These are phyloP conservation scores for Helichrysum umbraculigerum DNA, from an alignment of 129 eudicot genomes.

Conservation along the genomic window DNA sequence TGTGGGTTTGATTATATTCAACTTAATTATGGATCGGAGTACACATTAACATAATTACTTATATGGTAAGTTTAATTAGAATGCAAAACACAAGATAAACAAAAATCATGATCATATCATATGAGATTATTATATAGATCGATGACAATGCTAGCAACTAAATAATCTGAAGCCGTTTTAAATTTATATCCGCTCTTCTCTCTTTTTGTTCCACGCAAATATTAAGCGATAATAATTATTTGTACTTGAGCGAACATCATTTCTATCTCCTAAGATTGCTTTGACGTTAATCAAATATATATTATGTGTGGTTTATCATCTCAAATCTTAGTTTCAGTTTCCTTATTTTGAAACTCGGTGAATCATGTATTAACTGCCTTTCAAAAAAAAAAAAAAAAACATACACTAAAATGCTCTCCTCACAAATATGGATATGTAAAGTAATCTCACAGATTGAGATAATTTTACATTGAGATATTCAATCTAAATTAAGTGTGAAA, in stretches of 20 bases:
- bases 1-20: slow-evolving; percentile 25
- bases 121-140: background rate
- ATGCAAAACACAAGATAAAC: background rate
- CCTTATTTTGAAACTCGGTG: background rate
- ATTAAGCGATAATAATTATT: no score
- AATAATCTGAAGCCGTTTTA: background rate
- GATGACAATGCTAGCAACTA: background rate
- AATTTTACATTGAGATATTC: no score
- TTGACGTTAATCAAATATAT: background rate
- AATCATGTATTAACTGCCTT: no score
- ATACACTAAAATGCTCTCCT: background rate
- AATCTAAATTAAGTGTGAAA: no score
- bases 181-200: background rate
- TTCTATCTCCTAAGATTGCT: background rate
- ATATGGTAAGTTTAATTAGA: background rate
- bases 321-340: background rate
- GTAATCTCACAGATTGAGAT: background rate
- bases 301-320: background rate
- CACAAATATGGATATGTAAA: background rate
- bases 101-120: background rate
- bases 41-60: background rate
- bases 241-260: background rate
- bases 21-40: background rate
- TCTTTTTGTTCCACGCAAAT: background rate
- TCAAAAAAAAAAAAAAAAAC: no score